Base-by-base conservation (phyloP, 2,329 filamentous ascomycete genomes). In the Juglanconis sp. region DNA sequence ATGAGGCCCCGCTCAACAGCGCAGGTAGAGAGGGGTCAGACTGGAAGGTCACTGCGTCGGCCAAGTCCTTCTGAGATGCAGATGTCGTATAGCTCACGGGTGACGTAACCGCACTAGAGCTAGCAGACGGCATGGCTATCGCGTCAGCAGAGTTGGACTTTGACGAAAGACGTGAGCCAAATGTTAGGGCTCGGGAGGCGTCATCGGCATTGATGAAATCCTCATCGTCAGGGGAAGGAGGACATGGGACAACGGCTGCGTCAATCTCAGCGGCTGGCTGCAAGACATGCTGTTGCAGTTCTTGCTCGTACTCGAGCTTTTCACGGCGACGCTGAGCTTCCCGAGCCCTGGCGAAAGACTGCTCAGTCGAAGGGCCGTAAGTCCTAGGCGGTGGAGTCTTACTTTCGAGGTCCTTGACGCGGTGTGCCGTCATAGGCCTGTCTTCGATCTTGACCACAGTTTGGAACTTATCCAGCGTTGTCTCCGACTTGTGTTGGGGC, bases 1-100 rank as follows among this genome's bases (percentile, higher is more conserved):
- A 88, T 67, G 85, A 87, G 8, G 85, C 83, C 10, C 85, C 83
- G 59, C 85, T 88, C 10, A 88, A 76, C 7, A 88, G 73, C 6
- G 85, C 85, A 10, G 86, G 86, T 3, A 88, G 72, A 5, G 86
- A 88, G 0, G 85, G 85, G 56, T 88, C 85, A 3, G 85, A 88
- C 58, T 83, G 83, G 69, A 86, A 87, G 3, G 75, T 76, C 15
- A 81, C 80, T 8, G 78, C 75, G 5, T 81, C 79, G 3, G 78
- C 75, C 1, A 74, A 69, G n/a, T 73, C 74, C 62, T 77, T 77
- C 30, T 72, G 72, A 4, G 74, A 71, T 6, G 70, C 70, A 10
- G 68, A 62, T 48, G 74, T 74, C 56, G 72, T 60, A 2, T 75
- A 72, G 24, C 76, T 78, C 5, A 80, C 71, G 4, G 82, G 81